Conservation (phyloP, 1,139 yeast species). For the Zhuliangozyma blackwelliae region DNA sequence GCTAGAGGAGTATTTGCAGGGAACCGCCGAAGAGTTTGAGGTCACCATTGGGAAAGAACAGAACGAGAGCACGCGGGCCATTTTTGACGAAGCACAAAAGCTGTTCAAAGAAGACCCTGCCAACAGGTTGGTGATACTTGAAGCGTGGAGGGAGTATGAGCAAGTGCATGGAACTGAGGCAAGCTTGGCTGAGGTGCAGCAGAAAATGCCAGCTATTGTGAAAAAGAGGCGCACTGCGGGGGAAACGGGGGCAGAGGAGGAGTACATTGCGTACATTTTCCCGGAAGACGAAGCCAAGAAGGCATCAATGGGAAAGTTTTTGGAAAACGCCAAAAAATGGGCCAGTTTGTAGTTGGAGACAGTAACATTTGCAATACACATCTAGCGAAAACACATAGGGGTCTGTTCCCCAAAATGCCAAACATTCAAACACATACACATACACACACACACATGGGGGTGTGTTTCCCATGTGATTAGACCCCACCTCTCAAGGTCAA, state of each 20-base stretch:
- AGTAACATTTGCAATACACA: too few relatives aligned
- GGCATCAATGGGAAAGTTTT: slow-evolving; percentile 41
- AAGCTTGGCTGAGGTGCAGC: slow-evolving; percentile 29
- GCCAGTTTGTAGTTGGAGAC: slow-evolving; percentile 11
- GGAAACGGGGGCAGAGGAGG: slow-evolving; percentile 42
- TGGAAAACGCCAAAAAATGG: slow-evolving; percentile 67
- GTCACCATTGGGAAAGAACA: slow-evolving; percentile 53
- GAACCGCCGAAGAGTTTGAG: slow-evolving; percentile 46
- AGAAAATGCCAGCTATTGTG: slow-evolving; percentile 55
- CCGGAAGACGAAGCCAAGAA: slow-evolving; percentile 39
- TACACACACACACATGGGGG: background rate
- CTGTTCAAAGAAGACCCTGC: slow-evolving; percentile 40
- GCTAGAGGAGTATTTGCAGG: slow-evolving; percentile 32
- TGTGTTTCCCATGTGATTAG: slow-evolving; percentile 1
- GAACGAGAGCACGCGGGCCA: slow-evolving; percentile 44
- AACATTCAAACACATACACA: slow-evolving; percentile 1
- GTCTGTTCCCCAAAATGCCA: background rate
- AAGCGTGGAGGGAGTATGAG: slow-evolving; percentile 69
- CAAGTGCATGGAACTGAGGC: slow-evolving; percentile 51
- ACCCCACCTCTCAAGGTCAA: slow-evolving; percentile 85
- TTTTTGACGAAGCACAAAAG: slow-evolving; percentile 54
- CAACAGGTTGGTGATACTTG: slow-evolving; percentile 51
- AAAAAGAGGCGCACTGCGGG: slow-evolving; percentile 41
- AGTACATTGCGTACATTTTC: slow-evolving; percentile 60
- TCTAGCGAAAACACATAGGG: too few relatives aligned